Percentiles rank a stretch among this genome's conserved stretches.
These are phyloP conservation scores for Pilaira anomala DNA, from an alignment of 192 early-diverging fungal genomes.

Conservation along the genomic window DNA sequence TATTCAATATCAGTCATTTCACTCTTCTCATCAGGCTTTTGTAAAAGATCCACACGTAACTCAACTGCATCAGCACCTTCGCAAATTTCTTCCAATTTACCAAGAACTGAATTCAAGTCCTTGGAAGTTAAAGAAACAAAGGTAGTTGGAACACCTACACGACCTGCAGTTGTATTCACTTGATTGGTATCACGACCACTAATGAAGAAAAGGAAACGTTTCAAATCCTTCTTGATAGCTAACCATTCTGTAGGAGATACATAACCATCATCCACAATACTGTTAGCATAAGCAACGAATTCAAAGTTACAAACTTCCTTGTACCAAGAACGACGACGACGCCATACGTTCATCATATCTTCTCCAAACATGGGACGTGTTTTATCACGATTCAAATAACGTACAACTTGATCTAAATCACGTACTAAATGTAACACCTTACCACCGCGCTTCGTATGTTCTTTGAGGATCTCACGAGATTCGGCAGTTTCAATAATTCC, in stretches of 20 bases:
- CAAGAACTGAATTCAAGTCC: constrained; percentile 52
- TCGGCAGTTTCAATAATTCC: constrained; percentile 85
- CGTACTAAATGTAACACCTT: constrained; percentile 79
- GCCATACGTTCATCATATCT: constrained; percentile 78
- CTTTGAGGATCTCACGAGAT: constrained; percentile 64
- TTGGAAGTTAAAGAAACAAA: constrained; percentile 88
- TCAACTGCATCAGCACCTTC: constrained; percentile 89
- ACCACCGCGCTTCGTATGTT: constrained; percentile 53
- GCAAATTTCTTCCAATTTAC: constrained; percentile 56
- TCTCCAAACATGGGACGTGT: constrained; percentile 83
- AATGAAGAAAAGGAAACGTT: constrained; percentile 65
- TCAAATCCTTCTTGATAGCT: constrained; percentile 73
- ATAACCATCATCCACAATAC: constrained; percentile 36
- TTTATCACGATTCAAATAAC: constrained; percentile 75
- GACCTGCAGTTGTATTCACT: constrained; percentile 28
- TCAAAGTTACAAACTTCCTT: constrained; percentile 77
- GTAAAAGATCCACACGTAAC: constrained; percentile 87
- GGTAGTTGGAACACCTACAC: constrained; percentile 52
- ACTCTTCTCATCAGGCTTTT: constrained; percentile 40
- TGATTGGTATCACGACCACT: constrained; percentile 43
- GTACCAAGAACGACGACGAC: constrained; percentile 74
- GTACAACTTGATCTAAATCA: constrained; percentile 76
- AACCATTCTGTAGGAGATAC: constrained; percentile 59
- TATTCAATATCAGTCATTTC: constrained; percentile 50
- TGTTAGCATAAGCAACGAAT: constrained; percentile 56